Evolutionary conservation across 129 eudicot species (phyloP).

Genomic region (Artemisia tridentata): DNA sequence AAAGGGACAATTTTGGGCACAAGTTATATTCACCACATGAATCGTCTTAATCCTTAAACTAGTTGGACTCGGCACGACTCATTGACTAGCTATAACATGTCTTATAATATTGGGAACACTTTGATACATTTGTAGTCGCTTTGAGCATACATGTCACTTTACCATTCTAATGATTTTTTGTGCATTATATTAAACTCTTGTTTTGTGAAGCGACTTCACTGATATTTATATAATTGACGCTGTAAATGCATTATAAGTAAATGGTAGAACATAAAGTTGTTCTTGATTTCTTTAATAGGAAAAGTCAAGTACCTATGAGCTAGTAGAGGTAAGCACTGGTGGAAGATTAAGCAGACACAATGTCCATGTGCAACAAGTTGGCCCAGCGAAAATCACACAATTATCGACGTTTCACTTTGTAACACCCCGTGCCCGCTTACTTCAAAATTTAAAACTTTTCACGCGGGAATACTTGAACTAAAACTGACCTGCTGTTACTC

Average conservation of each 20-base stretch:
- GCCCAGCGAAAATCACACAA: conserved; percentile 79
- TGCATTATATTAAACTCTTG: neutral
- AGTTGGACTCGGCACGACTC: no score
- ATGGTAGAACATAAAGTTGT: conserved; percentile 1
- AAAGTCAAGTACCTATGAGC: conserved; percentile 68
- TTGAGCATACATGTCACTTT: conserved; percentile 2
- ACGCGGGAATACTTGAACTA: no score
- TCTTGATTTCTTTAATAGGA: conserved; percentile 47
- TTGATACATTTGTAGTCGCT: neutral
- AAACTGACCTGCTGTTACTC: no score
- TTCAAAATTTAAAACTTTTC: no score
- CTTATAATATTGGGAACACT: neutral
- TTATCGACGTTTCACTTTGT: conserved; percentile 87
- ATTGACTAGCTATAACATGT: no score
- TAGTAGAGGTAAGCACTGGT: conserved; percentile 81
- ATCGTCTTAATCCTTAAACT: no score
- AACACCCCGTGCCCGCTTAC: no score
- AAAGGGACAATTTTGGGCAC: no score
- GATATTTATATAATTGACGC: neutral
- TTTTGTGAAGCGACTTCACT: neutral
- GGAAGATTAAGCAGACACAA: conserved; percentile 89
- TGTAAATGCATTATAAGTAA: neutral
- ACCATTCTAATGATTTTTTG: neutral
- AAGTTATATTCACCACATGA: no score
- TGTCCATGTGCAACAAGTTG: conserved; percentile 81